Percentiles rank a stretch among this genome's conserved stretches.
phyloP scores from a whole-genome alignment of 129 eudicot genomes.

The Artemisia tridentata region DNA sequence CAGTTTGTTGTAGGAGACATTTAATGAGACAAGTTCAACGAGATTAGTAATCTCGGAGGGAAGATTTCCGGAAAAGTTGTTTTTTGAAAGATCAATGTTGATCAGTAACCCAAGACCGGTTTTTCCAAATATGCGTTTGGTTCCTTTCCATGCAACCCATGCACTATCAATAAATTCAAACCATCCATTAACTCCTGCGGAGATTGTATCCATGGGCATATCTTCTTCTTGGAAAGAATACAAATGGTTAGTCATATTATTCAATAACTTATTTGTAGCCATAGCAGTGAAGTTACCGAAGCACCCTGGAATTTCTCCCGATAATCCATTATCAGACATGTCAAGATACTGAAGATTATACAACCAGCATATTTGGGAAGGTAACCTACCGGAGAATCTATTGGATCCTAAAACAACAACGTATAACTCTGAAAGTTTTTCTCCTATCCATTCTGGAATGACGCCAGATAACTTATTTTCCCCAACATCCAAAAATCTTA shows the following conservation, averaged over 20 bases:
- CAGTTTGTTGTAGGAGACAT: constrained; percentile 27
- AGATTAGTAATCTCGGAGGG: constrained; percentile 20
- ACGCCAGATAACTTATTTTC: constrained; percentile 28
- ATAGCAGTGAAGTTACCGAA: constrained; percentile 16
- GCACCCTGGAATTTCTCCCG: constrained; percentile 29
- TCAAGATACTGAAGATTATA: constrained; percentile 22
- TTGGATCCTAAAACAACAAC: constrained; percentile 27
- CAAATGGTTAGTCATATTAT: background rate
- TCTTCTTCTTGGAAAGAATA: background rate
- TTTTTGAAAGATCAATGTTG: constrained; percentile 36
- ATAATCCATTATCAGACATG: constrained; percentile 23
- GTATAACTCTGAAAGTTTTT: background rate
- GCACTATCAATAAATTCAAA: constrained; percentile 15
- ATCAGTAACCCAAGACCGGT: constrained; percentile 9
- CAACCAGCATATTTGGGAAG: constrained; percentile 21
- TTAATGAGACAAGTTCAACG: constrained; percentile 5
- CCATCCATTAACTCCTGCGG: background rate
- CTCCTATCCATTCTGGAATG: constrained; percentile 32
- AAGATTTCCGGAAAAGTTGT: constrained; percentile 23
- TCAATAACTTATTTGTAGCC: background rate
- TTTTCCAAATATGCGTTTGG: constrained; percentile 1
- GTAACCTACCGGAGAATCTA: constrained; percentile 25
- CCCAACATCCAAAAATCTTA: constrained; percentile 27
- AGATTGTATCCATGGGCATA: background rate
- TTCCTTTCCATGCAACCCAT: constrained; percentile 30